A percentile compares a stretch with the other conserved stretches of the same genome.
Conservation (phyloP, 139 green algal genomes). For the Coccomyxa sp. region DNA sequence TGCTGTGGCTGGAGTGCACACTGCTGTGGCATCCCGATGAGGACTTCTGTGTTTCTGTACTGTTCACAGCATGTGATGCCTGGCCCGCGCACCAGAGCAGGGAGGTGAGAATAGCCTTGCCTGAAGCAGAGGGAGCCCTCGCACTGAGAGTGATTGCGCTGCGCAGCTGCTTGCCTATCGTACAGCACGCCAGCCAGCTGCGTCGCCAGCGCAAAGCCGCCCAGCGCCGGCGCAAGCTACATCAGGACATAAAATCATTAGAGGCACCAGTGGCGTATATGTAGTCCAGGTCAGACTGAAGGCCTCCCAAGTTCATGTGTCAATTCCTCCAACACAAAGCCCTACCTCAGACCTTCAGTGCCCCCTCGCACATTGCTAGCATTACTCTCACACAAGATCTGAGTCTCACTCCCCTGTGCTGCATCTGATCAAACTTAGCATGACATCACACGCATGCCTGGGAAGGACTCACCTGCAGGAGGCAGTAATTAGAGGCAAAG, state of each 20-base stretch:
- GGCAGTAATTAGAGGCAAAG: conserved; percentile 53
- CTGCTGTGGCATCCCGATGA: not conserved
- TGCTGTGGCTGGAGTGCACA: not conserved
- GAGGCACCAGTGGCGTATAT: not conserved
- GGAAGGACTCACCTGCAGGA: not conserved
- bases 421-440: not conserved
- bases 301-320: not conserved
- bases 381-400: no score
- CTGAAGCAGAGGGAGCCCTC: not conserved
- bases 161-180: conserved; percentile 8
- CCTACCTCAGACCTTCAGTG: no score
- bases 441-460: not conserved
- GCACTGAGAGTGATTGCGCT: not conserved
- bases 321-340: no score
- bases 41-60: not conserved
- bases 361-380: no score
- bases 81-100: not conserved
- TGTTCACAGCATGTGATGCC: not conserved
- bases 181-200: conserved; percentile 43
- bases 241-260: not conserved
- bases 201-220: conserved; percentile 42
- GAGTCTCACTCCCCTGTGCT: no score
- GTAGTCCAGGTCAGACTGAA: not conserved
- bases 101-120: not conserved
- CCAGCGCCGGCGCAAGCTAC: conserved; percentile 34